phyloP scores from a whole-genome alignment of 768 basidiomycete genomes.

The Termitomyces sp. region DNA sequence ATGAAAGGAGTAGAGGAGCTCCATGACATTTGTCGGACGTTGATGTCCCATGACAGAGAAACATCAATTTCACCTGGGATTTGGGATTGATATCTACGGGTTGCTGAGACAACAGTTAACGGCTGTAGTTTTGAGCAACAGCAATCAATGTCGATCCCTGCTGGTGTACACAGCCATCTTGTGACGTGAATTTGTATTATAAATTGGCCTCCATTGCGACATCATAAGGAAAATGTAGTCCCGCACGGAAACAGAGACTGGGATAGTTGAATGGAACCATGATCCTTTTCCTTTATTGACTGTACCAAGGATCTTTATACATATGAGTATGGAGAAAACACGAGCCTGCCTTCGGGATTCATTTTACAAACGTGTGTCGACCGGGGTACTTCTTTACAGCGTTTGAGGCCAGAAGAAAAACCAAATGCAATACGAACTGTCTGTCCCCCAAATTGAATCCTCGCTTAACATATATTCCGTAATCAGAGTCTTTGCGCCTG shows the following conservation, averaged over 20 bases:
- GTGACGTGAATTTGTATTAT: neutral
- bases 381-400: neutral
- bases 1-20: neutral
- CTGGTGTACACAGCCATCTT: no score
- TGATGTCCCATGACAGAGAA: neutral
- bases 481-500: slow-evolving; percentile 17
- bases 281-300: neutral
- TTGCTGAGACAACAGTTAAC: neutral
- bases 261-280: neutral
- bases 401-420: neutral
- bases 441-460: neutral
- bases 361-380: neutral
- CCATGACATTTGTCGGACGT: neutral
- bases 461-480: neutral
- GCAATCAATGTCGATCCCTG: neutral
- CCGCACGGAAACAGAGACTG: neutral
- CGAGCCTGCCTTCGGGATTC: neutral
- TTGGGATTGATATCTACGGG: no score
- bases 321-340: neutral
- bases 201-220: neutral
- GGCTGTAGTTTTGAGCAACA: neutral
- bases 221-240: neutral
- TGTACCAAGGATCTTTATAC: neutral
- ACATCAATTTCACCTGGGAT: neutral
- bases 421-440: neutral